Conservation (phyloP, 768 basidiomycete species). For the Solioccasus polychromus region DNA sequence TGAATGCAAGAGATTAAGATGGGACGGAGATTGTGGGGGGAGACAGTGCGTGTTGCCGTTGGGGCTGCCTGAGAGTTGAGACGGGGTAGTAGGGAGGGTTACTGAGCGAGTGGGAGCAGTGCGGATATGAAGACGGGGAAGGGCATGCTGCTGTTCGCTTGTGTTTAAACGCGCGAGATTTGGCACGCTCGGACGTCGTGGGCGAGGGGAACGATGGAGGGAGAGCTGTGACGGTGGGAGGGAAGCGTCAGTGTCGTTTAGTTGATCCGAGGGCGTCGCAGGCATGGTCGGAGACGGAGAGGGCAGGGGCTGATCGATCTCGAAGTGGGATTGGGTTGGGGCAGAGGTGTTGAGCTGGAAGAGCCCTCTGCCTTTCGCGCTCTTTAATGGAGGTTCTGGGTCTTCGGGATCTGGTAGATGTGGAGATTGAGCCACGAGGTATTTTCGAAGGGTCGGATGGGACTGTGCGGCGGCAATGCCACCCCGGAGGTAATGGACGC, state of each 20-base stretch:
- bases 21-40: constrained; percentile 52
- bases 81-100: constrained; percentile 50
- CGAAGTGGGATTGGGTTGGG: constrained; percentile 50
- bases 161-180: constrained; percentile 64
- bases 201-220: constrained; percentile 50
- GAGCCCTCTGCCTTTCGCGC: constrained; percentile 45
- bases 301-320: constrained; percentile 52
- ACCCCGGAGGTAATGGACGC: constrained; percentile 67
- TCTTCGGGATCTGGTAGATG: constrained; percentile 12
- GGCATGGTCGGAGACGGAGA: constrained; percentile 61
- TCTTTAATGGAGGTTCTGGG: constrained; percentile 22
- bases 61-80: constrained; percentile 18
- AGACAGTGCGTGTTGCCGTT: constrained; percentile 21
- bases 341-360: constrained; percentile 66
- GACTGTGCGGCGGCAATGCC: constrained; percentile 63
- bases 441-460: constrained; percentile 51
- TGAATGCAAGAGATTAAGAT: constrained; percentile 58
- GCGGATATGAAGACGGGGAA: constrained; percentile 61
- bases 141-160: constrained; percentile 38
- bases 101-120: constrained; percentile 57
- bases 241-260: constrained; percentile 51
- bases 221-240: constrained; percentile 63
- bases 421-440: constrained; percentile 38
- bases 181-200: constrained; percentile 60
- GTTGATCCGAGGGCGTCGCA: constrained; percentile 37